Conservation (phyloP, 1,139 yeast genomes). For the Kazachstania sp. region DNA sequence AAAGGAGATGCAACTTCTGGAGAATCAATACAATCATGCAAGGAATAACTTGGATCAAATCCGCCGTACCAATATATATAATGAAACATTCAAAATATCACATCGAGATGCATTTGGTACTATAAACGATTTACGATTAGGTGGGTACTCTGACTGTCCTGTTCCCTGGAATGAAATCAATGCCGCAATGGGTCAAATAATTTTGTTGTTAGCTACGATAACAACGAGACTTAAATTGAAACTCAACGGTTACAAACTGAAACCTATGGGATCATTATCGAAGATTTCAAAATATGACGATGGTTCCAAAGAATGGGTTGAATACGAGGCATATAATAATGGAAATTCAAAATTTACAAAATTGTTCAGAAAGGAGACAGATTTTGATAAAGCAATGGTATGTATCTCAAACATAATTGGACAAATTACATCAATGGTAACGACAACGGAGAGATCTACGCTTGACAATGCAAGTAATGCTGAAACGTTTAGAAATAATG, state of each 20-base stretch:
- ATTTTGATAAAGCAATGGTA: constrained; percentile 29
- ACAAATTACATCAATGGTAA: constrained; percentile 15
- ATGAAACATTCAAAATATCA: constrained; percentile 72
- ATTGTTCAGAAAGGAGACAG: constrained; percentile 27
- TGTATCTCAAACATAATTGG: constrained; percentile 19
- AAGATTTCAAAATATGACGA: constrained; percentile 53
- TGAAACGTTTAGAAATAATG: constrained; percentile 5
- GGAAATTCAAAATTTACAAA: constrained; percentile 33
- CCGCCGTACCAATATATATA: constrained; percentile 69
- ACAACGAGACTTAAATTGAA: constrained; percentile 48
- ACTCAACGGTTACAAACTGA: constrained; percentile 52
- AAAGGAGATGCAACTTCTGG: constrained; percentile 51
- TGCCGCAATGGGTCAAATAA: constrained; percentile 84
- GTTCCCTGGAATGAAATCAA: constrained; percentile 90
- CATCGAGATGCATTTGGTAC: constrained; percentile 80
- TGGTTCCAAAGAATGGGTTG: constrained; percentile 29
- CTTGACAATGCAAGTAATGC: background rate
- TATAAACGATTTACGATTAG: constrained; percentile 76
- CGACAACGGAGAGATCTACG: background rate
- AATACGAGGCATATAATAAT: constrained; percentile 28
- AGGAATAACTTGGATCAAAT: constrained; percentile 59
- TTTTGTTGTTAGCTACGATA: constrained; percentile 60
- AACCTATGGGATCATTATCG: constrained; percentile 83
- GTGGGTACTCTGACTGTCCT: constrained; percentile 46
- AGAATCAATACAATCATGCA: constrained; percentile 53